Base-by-base conservation (phyloP, 2,329 filamentous ascomycete genomes). In the Sclerotinia minor region DNA sequence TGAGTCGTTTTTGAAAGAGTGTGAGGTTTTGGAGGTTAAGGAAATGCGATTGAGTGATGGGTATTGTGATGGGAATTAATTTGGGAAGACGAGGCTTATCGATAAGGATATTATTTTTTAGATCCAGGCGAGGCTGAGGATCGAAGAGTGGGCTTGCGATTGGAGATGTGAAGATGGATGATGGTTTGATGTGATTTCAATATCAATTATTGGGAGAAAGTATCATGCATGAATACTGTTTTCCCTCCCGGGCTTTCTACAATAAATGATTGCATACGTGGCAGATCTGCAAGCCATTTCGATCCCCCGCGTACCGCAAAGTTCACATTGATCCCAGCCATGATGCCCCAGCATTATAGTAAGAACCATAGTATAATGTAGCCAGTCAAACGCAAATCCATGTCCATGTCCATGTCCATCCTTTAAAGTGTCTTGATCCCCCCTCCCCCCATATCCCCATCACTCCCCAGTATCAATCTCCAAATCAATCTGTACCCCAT, bases 401-500 rank as follows among this genome's bases (percentile, higher is more conserved):
- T 24, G 29, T 21, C 5, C 32, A 24, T 2, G n/a, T n/a, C n/a
- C n/a, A n/a, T n/a, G n/a, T n/a, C n/a, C n/a, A n/a, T 2, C 9
- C 17, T 6, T 6, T 4, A 11, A 7, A 44, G 21, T 2, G n/a
- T 11, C 32, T 15, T 32, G 13, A 26, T 26, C 1, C 38, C n/a
- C 13, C 21, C 1, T 26, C n/a, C 13, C 24, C 26, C 13, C 11
- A 65, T 60, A 38, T 21, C 29, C 32, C 29, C 47, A 64, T 73
- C 68, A 77, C 68, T 78, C 76, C 19, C 76, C 76, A 69, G 76
- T 78, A 72, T 77, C 76, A 69, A 77, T 76, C 70, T 77, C 76
- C 67, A 78, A 69, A 71, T 78, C 76, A 69, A 77, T 73, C 68
- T 78, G 76, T 44, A 97, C 93, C 13, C 94, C 94, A 79, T 95